A percentile compares a stretch with the other conserved stretches of the same genome.
Conservation (phyloP, 1,139 yeast genomes). For the Yarrowia galli region DNA sequence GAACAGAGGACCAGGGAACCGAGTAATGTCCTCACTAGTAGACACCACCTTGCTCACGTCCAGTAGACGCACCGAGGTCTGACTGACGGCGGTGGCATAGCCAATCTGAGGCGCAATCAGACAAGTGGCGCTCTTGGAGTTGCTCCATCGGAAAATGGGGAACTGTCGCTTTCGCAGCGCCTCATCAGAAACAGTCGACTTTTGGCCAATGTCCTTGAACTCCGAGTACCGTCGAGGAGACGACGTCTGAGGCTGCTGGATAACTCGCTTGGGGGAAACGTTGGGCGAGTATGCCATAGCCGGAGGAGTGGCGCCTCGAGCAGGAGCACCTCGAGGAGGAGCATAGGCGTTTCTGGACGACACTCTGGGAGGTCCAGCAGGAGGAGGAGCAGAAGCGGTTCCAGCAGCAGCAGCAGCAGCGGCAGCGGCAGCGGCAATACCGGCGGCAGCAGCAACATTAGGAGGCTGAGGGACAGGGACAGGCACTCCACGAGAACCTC, state of each 20-base stretch:
- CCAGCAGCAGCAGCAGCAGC: slow-evolving; percentile 39
- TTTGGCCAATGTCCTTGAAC: slow-evolving; percentile 34
- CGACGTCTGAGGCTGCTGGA: slow-evolving; percentile 15
- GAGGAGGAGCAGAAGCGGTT: slow-evolving; percentile 38
- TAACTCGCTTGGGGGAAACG: slow-evolving; percentile 33
- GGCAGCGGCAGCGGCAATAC: slow-evolving; percentile 38
- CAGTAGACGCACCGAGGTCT: slow-evolving; percentile 48
- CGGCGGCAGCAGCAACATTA: slow-evolving; percentile 40
- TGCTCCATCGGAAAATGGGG: slow-evolving; percentile 79
- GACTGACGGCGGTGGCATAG: slow-evolving; percentile 46
- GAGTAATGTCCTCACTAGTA: slow-evolving; percentile 44
- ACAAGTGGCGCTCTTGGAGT: slow-evolving; percentile 56
- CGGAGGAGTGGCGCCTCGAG: slow-evolving; percentile 32
- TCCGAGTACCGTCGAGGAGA: slow-evolving; percentile 38
- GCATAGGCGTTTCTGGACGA: slow-evolving; percentile 38
- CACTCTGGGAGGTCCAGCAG: slow-evolving; percentile 37
- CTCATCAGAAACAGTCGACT: slow-evolving; percentile 45
- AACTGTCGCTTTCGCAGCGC: slow-evolving; percentile 61
- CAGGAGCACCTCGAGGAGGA: slow-evolving; percentile 30
- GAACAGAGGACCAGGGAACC: slow-evolving; percentile 71
- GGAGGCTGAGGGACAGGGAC: slow-evolving; percentile 21
- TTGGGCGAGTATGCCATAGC: slow-evolving; percentile 26
- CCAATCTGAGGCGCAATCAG: slow-evolving; percentile 55
- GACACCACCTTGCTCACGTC: slow-evolving; percentile 49
- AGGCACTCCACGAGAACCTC: slow-evolving; percentile 6